Base-by-base conservation (phyloP, 495 filamentous ascomycete genomes). In the Choiromyces venosus region DNA sequence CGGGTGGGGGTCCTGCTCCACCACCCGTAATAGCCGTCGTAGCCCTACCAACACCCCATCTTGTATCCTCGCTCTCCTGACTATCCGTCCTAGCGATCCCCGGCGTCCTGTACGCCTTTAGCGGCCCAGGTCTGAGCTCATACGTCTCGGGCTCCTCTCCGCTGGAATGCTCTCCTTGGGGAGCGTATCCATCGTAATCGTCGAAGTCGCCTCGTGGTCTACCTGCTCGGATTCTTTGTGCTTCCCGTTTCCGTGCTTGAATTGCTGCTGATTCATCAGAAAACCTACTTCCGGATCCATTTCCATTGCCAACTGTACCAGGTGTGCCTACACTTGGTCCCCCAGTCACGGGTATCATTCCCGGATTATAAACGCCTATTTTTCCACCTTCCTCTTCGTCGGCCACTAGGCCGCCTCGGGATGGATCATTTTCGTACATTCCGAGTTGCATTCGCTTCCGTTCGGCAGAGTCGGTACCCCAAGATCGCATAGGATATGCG, bases 401-500 rank as follows among this genome's bases (percentile, higher is more conserved):
- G 18, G 75, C 40, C 38, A 77, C 73, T 12, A 77, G 64, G 25
- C 73, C 75, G 19, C 38, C 65, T 12, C 10, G 10, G 25, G 25
- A 33, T 72, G 70, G 37, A 25, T 65, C 37, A 42, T 67, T 68
- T 39, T 77, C 76, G 66, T 77, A 76, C 37, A 69, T 69, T 9
- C 70, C 74, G 37, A 69, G 36, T 33, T 61, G 52, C 52, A 61
- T 61, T 33, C 33, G 52, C 33, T 77, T 73, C 39, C 66, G 74
- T 16, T 80, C 78, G 21, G 69, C 37, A 14, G 74, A 67, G 70
- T 78, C 78, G 12, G 75, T 71, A 16, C 86, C 88, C 88, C 88
- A 90, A 37, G 83, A 84, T 25, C 88, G 85, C 72, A 89, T 89
- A 3, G 88, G 86, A 73, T 88, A 87, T 44, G 88, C 88, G 3